Evolutionary conservation across 129 eudicot species (phyloP).

Genomic region (Helianthus tuberosus): DNA sequence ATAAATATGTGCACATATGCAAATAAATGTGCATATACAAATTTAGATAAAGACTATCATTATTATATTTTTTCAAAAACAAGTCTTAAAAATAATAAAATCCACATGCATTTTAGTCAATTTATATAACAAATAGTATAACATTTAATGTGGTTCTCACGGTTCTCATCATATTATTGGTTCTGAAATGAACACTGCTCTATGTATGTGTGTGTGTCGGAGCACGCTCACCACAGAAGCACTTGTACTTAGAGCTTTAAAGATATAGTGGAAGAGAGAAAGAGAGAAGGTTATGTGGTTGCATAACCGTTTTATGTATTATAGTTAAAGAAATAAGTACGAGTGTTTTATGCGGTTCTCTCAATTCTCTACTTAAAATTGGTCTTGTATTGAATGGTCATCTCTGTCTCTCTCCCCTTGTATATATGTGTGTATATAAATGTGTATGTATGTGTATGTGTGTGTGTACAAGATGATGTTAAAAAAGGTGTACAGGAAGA

Average conservation of each 20-base stretch:
- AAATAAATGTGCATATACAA: no score
- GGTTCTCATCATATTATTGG: no score
- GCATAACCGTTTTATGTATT: neutral
- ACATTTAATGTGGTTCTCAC: no score
- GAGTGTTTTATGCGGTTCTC: neutral
- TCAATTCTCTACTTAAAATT: neutral
- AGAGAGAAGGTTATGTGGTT: neutral
- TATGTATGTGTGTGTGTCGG: no score
- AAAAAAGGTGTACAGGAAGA: slow-evolving; percentile 9
- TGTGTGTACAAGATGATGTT: neutral
- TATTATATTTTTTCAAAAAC: no score
- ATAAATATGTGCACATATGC: no score
- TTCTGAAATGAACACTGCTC: no score
- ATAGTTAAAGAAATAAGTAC: neutral
- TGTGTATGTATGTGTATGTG: neutral
- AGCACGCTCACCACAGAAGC: neutral
- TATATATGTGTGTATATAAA: neutral
- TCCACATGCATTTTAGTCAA: no score
- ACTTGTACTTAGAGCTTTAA: neutral
- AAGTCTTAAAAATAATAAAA: no score
- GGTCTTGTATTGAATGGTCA: neutral
- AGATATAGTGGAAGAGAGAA: neutral
- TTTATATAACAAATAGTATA: no score
- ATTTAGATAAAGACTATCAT: no score
- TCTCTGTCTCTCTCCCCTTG: neutral